Conservation (phyloP, 2,329 filamentous ascomycete species). For the Truncatella angustata region DNA sequence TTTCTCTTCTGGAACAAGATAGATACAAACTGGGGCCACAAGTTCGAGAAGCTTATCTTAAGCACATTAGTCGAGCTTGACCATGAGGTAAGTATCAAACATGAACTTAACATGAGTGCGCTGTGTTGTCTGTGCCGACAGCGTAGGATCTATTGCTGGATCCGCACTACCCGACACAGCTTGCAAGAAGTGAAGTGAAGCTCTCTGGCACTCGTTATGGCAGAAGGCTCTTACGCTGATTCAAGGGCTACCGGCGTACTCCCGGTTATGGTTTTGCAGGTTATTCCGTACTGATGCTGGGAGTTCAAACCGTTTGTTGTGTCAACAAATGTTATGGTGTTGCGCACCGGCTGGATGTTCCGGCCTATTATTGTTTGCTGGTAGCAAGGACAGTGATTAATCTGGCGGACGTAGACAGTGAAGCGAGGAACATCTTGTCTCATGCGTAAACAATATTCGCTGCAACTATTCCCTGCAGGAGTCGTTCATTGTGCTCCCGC, state of each 20-base stretch:
- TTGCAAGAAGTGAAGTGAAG: neutral
- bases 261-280: too few species aligned
- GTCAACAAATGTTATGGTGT: too few species aligned
- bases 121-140: neutral
- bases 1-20: neutral
- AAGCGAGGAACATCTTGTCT: too few species aligned
- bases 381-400: neutral
- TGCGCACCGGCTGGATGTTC: too few species aligned
- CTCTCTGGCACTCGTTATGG: neutral
- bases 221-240: neutral
- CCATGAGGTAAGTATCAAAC: neutral
- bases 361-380: too few species aligned
- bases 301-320: too few species aligned
- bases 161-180: neutral
- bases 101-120: neutral
- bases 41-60: neutral
- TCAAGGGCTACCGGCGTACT: too few species aligned
- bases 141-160: neutral
- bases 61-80: neutral
- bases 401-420: too few species aligned
- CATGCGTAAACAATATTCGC: too few species aligned
- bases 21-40: neutral
- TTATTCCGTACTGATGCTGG: too few species aligned
- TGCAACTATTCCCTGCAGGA: neutral
- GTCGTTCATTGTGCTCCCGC: neutral